Conservation (phyloP, 2,329 filamentous ascomycete genomes). For the Chaetomiaceae sp. region DNA sequence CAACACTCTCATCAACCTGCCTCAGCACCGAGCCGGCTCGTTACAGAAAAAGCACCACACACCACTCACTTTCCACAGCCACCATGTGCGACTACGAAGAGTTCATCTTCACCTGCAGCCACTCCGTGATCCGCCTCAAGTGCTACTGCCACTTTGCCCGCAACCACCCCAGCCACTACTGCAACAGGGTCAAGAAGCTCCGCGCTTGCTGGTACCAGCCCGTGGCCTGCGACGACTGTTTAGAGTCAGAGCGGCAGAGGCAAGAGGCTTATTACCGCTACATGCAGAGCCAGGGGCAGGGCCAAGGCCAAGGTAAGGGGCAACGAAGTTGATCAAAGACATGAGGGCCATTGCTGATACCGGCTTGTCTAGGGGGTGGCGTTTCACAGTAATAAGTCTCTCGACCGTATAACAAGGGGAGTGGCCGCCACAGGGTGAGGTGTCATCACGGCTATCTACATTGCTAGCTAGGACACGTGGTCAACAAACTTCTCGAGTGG, state of each 20-base stretch:
- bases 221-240: conserved; percentile 49
- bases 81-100: conserved; percentile 69
- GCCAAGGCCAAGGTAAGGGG: background rate
- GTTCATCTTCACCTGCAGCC: conserved; percentile 62
- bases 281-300: background rate
- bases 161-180: conserved; percentile 66
- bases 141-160: conserved; percentile 72
- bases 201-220: conserved; percentile 55
- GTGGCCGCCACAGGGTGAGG: no score
- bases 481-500: no score
- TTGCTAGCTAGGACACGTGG: no score
- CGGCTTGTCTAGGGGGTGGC: no score
- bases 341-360: no score
- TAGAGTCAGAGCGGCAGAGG: conserved; percentile 16
- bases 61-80: background rate
- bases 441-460: no score
- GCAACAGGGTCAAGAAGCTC: conserved; percentile 62
- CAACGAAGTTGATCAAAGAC: no score
- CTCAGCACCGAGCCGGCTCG: background rate
- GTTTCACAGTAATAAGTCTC: background rate
- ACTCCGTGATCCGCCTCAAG: conserved; percentile 55
- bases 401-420: no score
- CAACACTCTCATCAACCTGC: background rate
- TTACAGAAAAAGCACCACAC: background rate
- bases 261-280: background rate